Base-by-base conservation (phyloP, 225 moss, liverwort and hornwort species). In the Asterella californica region DNA sequence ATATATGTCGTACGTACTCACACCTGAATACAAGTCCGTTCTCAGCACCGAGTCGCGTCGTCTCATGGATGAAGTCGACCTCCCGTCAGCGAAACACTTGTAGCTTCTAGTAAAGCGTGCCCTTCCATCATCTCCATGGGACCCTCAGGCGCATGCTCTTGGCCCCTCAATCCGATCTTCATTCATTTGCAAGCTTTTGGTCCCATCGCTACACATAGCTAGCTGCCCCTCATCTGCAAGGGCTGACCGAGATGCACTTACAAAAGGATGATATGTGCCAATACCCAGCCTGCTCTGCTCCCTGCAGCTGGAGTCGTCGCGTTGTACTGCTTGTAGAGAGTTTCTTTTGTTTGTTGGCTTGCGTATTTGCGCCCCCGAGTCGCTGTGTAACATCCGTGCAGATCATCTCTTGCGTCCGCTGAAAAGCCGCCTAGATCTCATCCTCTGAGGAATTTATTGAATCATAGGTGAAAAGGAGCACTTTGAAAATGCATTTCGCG, bases 41-140 rank as follows among this genome's bases (percentile, higher is more conserved):
- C 69, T 34, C 69, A 18, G 19, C 72, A 72, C 72, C 72, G 72
- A 46, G 72, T 46, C 72, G 72, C 72, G 46, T 72, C 72, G 72
- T 72, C 72, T 72, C 72, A 72, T 48, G 46, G 38, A 48, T 72
- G 72, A 69, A 22, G 69, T 37, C 33, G 10, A 21, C 25, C 72
- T 46, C 9, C 45, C 45, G 46, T 46, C 45, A 72, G 45, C 19
- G 72, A n/a, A n/a, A 69, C 22, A 17, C 68, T 64, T 34, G 68
- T 69, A 32, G n/a, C 15, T 27, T 38, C 22, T 22, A 48, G 24
- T 37, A 6, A 21, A 47, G 4, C 19, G 25, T 46, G 46, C 8
- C 72, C n/a, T 48, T 27, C 46, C 46, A 24, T 19, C 47, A 48
- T 47, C 72, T 15, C 37, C 25, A 46, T 46, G 72, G 72, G 72